Evolutionary conservation across 1,139 yeast genomes (phyloP).

Genomic region (Protomyces gravidus): DNA sequence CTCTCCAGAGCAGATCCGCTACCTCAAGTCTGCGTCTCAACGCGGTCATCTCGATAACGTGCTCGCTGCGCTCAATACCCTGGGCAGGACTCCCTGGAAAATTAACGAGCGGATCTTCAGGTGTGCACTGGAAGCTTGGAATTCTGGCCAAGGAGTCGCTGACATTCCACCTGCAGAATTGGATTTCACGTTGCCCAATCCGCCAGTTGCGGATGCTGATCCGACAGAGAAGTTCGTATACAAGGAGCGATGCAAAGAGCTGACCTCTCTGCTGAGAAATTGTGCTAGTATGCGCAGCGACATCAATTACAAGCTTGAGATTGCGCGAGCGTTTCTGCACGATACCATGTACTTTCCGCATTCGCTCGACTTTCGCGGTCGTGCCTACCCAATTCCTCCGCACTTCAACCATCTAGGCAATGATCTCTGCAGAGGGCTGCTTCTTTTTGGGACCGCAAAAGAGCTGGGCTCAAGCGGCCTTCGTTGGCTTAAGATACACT

Average conservation of each 20-base stretch:
- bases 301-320: slow-evolving; percentile 84
- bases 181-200: slow-evolving; percentile 57
- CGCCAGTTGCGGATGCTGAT: slow-evolving; percentile 59
- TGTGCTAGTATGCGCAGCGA: slow-evolving; percentile 88
- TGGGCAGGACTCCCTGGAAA: slow-evolving; percentile 91
- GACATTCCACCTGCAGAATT: slow-evolving; percentile 63
- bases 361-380: slow-evolving; percentile 88
- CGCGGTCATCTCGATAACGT: slow-evolving; percentile 61
- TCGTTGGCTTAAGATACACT: slow-evolving; percentile 82
- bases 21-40: slow-evolving; percentile 76
- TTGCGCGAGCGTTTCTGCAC: slow-evolving; percentile 76
- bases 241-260: slow-evolving; percentile 55
- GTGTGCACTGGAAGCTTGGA: slow-evolving; percentile 76
- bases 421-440: slow-evolving; percentile 80
- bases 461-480: slow-evolving; percentile 71
- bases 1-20: slow-evolving; percentile 85
- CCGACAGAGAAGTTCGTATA: slow-evolving; percentile 68
- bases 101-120: slow-evolving; percentile 68
- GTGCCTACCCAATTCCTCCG: slow-evolving; percentile 92
- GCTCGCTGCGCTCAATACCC: slow-evolving; percentile 76
- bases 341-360: slow-evolving; percentile 93
- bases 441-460: slow-evolving; percentile 85
- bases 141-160: slow-evolving; percentile 69
- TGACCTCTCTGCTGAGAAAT: slow-evolving; percentile 59
- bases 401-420: slow-evolving; percentile 78